Conservation (phyloP, 1,139 yeast genomes). For the Waltiozyma sp. region DNA sequence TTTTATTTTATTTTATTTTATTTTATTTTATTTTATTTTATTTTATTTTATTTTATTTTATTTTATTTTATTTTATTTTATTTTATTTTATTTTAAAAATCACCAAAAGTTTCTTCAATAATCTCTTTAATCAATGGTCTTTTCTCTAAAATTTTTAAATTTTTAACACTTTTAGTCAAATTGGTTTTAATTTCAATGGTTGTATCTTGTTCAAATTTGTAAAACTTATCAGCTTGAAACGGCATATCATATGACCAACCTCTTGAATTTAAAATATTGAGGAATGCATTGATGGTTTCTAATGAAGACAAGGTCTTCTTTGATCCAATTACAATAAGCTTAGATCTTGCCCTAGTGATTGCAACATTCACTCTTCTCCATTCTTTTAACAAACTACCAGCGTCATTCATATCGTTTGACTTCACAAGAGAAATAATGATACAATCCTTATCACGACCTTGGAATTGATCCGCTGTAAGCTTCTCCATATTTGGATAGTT, state of each 20-base stretch:
- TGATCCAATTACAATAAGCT: constrained; percentile 77
- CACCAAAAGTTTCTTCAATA: constrained; percentile 7
- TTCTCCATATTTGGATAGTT: constrained; percentile 47
- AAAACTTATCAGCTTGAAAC: constrained; percentile 28
- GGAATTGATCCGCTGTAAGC: constrained; percentile 90
- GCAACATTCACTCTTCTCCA: constrained; percentile 94
- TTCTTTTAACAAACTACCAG: constrained; percentile 75
- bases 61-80: too few relatives aligned
- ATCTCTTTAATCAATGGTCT: constrained; percentile 12
- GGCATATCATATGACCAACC: constrained; percentile 60
- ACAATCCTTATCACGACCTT: constrained; percentile 91
- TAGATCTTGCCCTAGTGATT: constrained; percentile 79
- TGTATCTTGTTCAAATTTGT: constrained; percentile 14
- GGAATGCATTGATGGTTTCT: constrained; percentile 48
- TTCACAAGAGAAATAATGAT: constrained; percentile 80
- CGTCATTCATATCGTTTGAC: constrained; percentile 53
- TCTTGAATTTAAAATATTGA: constrained; percentile 44
- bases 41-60: too few relatives aligned
- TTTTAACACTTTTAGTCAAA: constrained; percentile 1
- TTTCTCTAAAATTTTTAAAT: constrained; percentile 9
- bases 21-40: too few relatives aligned
- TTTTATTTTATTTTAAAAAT: too few relatives aligned
- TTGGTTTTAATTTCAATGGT: neutral
- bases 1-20: too few relatives aligned
- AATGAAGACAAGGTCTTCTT: constrained; percentile 46